These are phyloP conservation scores for Geotrichum histeridarum DNA, from an alignment of 1,139 yeast genomes.

Conservation along the genomic window DNA sequence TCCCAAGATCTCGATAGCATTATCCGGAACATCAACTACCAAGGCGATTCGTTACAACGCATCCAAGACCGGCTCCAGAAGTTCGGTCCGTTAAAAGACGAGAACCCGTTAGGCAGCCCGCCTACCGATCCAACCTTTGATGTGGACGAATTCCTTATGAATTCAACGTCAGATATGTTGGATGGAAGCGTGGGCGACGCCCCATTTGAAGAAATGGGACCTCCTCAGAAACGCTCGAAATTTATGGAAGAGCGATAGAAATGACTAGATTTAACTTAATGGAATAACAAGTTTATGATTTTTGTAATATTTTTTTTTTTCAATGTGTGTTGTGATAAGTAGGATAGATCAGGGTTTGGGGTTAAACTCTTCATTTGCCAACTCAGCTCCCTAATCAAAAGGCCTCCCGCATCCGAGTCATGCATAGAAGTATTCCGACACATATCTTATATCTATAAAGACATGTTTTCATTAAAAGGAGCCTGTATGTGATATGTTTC, in stretches of 20 bases:
- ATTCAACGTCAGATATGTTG: slow-evolving; percentile 11
- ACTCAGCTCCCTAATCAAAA: no score
- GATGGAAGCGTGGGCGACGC: background rate
- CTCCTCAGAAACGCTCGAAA: slow-evolving; percentile 10
- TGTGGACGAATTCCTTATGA: slow-evolving; percentile 18
- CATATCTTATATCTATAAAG: background rate
- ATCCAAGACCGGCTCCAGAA: slow-evolving; percentile 37
- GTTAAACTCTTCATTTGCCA: no score
- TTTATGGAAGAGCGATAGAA: background rate
- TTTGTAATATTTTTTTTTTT: background rate
- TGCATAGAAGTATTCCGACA: no score
- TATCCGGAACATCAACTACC: slow-evolving; percentile 26
- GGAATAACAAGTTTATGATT: background rate
- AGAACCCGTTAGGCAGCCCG: background rate
- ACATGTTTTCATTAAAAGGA: slow-evolving; percentile 26
- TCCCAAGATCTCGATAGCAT: slow-evolving; percentile 16
- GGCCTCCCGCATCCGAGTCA: no score
- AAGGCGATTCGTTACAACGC: slow-evolving; percentile 34
- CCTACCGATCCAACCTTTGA: slow-evolving; percentile 16
- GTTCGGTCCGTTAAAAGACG: slow-evolving; percentile 22
- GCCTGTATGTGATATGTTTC: slow-evolving; percentile 25
- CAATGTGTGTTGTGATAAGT: no score
- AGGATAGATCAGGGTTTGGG: no score
- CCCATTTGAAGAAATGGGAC: slow-evolving; percentile 13
- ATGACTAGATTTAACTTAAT: background rate